These are phyloP conservation scores for Sanghuangporus baumii DNA, from an alignment of 1,284 basidiomycete species.

Conservation along the genomic window DNA sequence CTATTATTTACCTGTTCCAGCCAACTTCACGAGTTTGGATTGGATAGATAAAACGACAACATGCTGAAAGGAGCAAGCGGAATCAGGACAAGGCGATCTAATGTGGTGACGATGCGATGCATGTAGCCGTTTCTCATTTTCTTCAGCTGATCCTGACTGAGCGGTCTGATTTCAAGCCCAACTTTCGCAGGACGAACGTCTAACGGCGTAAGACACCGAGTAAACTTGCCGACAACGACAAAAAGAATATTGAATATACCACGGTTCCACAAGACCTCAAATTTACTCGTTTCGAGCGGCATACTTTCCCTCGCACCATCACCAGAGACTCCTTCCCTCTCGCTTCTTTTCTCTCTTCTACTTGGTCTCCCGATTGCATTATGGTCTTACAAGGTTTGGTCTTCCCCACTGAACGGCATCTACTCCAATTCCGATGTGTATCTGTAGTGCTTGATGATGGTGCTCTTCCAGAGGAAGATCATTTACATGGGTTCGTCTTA, in stretches of 20 bases:
- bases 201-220: background rate
- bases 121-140: background rate
- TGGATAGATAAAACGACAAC: background rate
- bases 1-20: background rate
- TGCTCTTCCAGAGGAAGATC: conserved; percentile 44
- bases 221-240: background rate
- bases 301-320: conserved; percentile 2
- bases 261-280: background rate
- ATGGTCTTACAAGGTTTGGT: conserved; percentile 13
- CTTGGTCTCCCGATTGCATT: conserved; percentile 8
- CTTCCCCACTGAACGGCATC: too few species aligned
- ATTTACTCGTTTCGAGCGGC: background rate
- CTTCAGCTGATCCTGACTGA: background rate
- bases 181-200: background rate
- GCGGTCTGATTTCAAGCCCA: too few species aligned
- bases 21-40: background rate
- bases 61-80: background rate
- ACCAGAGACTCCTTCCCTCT: conserved; percentile 6
- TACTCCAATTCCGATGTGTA: background rate
- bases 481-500: conserved; percentile 42
- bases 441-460: conserved; percentile 40
- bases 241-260: background rate
- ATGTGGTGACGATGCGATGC: background rate
- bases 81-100: background rate
- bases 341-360: conserved; percentile 9